Evolutionary conservation across 179 eudicot genomes (phyloP).

Genomic region (Carnegiea gigantea): DNA sequence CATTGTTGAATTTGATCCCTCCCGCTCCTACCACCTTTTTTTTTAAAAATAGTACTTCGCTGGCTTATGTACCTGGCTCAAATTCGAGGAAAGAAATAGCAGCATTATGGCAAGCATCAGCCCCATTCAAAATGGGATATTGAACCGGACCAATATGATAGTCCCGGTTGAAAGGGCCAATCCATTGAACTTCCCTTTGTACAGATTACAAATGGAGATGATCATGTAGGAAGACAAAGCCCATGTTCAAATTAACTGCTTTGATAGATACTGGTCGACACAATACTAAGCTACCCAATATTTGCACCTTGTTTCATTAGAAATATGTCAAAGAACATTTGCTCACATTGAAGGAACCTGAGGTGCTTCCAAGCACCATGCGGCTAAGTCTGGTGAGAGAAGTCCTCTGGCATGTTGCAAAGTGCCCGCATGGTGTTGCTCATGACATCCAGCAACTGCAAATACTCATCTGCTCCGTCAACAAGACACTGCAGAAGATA

Average conservation of each 20-base stretch:
- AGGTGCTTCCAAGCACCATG: neutral
- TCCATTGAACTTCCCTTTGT: too few relatives aligned
- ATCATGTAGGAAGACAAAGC: neutral
- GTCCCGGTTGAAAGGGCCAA: too few relatives aligned
- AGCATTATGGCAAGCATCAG: too few relatives aligned
- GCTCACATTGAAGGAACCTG: neutral
- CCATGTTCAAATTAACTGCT: neutral
- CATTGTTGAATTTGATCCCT: too few relatives aligned
- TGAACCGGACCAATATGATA: too few relatives aligned
- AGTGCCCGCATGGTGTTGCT: conserved; percentile 67
- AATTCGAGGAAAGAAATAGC: too few relatives aligned
- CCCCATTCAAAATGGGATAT: too few relatives aligned
- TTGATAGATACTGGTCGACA: neutral
- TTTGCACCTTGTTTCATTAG: neutral
- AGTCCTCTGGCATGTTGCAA: conserved; percentile 60
- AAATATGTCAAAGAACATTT: neutral
- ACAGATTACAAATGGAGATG: neutral
- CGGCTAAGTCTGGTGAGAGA: conserved; percentile 39
- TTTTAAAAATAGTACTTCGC: too few relatives aligned
- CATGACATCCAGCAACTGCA: conserved; percentile 83
- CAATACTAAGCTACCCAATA: neutral
- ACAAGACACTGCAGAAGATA: conserved; percentile 64
- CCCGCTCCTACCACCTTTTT: too few relatives aligned
- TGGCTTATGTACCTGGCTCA: too few relatives aligned
- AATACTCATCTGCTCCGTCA: conserved; percentile 95